A percentile compares a stretch with the other conserved stretches of the same genome.
phyloP scores from a whole-genome alignment of 2,329 filamentous ascomycete species.

The Polytolypa hystricis region DNA sequence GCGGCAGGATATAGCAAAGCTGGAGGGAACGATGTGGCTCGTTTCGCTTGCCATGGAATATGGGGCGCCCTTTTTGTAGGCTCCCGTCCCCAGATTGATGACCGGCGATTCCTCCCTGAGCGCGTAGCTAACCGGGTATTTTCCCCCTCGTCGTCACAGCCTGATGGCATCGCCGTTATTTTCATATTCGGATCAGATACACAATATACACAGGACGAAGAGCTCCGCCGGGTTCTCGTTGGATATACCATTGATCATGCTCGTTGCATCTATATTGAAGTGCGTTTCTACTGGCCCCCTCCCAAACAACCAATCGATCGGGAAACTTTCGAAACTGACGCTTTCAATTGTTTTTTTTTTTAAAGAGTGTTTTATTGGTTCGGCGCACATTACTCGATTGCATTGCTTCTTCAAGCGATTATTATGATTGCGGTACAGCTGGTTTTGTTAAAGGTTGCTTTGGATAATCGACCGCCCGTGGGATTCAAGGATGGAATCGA shows the following conservation, averaged over 20 bases:
- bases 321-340: constrained; percentile 1
- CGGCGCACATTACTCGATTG: constrained; percentile 47
- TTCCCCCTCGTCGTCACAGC: too few species aligned
- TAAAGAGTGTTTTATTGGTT: constrained; percentile 54
- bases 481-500: constrained; percentile 29
- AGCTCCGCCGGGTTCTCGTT: constrained; percentile 54
- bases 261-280: constrained; percentile 54
- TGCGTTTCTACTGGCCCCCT: constrained; percentile 19
- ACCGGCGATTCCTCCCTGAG: constrained; percentile 9
- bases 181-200: constrained; percentile 56
- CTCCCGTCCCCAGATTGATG: constrained; percentile 3
- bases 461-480: constrained; percentile 43
- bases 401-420: constrained; percentile 48
- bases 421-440: constrained; percentile 51
- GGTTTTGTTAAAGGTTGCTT: constrained; percentile 49
- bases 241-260: constrained; percentile 58
- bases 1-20: too few species aligned
- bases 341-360: constrained; percentile 7
- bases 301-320: background rate
- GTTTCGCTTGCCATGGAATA: constrained; percentile 32
- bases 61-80: constrained; percentile 40
- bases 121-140: background rate
- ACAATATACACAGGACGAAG: constrained; percentile 49
- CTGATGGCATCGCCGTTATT: constrained; percentile 53
- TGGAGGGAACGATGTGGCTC: constrained; percentile 29